Percentiles rank a stretch among this genome's conserved stretches.
Conservation (phyloP, 495 filamentous ascomycete genomes). For the Tuber indicum region DNA sequence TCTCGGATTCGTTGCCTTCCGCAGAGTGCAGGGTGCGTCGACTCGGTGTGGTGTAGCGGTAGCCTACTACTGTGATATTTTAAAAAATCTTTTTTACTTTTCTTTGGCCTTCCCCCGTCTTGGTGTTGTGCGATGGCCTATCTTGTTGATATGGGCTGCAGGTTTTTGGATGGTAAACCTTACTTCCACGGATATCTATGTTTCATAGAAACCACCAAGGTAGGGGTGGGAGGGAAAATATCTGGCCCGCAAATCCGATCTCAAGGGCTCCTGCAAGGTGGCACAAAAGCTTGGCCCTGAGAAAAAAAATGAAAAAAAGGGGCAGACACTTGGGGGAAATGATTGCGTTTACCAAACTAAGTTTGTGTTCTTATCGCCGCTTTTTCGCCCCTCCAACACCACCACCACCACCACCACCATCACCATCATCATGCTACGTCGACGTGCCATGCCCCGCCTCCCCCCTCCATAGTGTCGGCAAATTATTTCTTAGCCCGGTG, state of each 20-base stretch:
- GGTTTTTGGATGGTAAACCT: slow-evolving; percentile 22
- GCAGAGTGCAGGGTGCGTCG: background rate
- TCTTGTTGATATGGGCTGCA: slow-evolving; percentile 15
- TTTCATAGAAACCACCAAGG: slow-evolving; percentile 30
- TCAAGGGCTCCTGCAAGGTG: slow-evolving; percentile 23
- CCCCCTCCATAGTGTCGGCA: background rate
- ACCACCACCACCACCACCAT: slow-evolving; percentile 26
- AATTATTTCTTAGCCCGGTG: slow-evolving; percentile 24
- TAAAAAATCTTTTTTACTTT: background rate
- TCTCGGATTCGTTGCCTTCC: slow-evolving; percentile 19
- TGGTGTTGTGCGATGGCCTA: slow-evolving; percentile 11
- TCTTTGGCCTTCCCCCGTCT: slow-evolving; percentile 16
- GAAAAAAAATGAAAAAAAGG: background rate
- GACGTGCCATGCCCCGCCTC: background rate
- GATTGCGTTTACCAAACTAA: slow-evolving; percentile 22
- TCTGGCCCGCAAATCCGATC: slow-evolving; percentile 30
- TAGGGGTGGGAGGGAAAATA: slow-evolving; percentile 23
- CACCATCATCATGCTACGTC: slow-evolving; percentile 29
- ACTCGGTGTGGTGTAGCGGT: slow-evolving; percentile 10
- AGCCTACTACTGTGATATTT: slow-evolving; percentile 7
- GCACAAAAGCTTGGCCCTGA: slow-evolving; percentile 20
- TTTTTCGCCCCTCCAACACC: slow-evolving; percentile 20
- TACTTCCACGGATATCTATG: slow-evolving; percentile 6
- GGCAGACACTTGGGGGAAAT: background rate
- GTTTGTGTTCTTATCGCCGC: slow-evolving; percentile 31